Evolutionary conservation across 2,329 filamentous ascomycete genomes (phyloP), one percentile per base, ranked within the genome.

Genomic region (Gyromitra esculenta): DNA sequence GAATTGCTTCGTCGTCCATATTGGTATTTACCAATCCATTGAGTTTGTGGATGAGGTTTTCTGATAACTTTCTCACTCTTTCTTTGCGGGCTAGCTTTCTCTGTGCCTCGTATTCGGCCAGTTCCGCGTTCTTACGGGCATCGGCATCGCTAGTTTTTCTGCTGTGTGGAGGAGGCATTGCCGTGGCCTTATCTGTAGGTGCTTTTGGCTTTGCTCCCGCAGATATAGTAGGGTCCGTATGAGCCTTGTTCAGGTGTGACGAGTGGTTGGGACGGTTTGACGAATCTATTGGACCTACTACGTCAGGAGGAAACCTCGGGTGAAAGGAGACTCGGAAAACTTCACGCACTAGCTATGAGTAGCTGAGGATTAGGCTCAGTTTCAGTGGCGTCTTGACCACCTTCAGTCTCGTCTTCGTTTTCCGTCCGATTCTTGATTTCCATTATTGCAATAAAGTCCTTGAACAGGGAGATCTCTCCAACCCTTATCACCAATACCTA

Each of bases 381-480:
- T 31, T 31, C 25, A 31, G 25, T 31, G 25, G 25, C 2, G 25
- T 3, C 4, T 31, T 31, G 25, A 31, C 4, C 4, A 66, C 18
- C 13, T 25, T 41, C 31, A 15, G 69, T 8, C 3, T 57, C 48
- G 15, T 65, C 59, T 35, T 9, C n/a, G 35, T 7, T 45, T 35
- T 72, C 69, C 18, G 59, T 62, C n/a, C 69, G 69, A 6, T 37
- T 50, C 62, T 59, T 52, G 35, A 73, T 73, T 50, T 73, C 69
- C 60, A 73, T 73, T 5, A 57, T 73, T 21, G 35, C 43, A 9
- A 73, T 73, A 21, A 73, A 54, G 35, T 73, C 69, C 25, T 50
- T 73, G 41, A 73, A 64, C 15, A 73, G 69, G 18, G 69, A 73
- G 15, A 73, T 73, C 48, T 73, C 69, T 11, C 69, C 69, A 50